A percentile compares a stretch with the other conserved stretches of the same genome.
These are phyloP conservation scores for Mycena sp. DNA, from an alignment of 1,284 basidiomycete genomes.

Conservation along the genomic window DNA sequence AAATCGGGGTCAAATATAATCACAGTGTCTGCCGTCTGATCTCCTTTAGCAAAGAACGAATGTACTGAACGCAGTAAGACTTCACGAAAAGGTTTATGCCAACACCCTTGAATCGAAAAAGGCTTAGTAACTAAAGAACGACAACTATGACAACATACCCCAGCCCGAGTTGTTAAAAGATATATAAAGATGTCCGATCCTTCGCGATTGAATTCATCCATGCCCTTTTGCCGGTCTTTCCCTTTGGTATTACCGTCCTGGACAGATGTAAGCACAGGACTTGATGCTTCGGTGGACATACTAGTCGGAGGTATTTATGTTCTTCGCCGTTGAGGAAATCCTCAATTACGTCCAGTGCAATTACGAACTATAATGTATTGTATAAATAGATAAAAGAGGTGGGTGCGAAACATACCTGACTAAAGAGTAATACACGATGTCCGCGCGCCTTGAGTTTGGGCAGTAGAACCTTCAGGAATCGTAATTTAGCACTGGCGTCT, in stretches of 20 bases:
- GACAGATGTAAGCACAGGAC: no score
- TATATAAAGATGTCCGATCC: conserved; percentile 92
- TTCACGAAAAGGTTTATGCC: conserved; percentile 83
- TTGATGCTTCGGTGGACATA: no score
- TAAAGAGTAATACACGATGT: conserved; percentile 96
- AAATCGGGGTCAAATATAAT: conserved; percentile 65
- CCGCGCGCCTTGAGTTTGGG: conserved; percentile 90
- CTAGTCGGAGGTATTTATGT: conserved; percentile 90
- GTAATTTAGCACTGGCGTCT: conserved; percentile 88
- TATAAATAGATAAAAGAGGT: background rate
- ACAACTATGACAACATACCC: conserved; percentile 60
- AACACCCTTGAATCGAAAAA: no score
- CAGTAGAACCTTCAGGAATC: conserved; percentile 83
- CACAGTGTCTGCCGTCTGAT: conserved; percentile 57
- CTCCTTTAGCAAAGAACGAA: background rate
- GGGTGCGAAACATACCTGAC: conserved; percentile 72
- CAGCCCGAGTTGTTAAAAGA: conserved; percentile 93
- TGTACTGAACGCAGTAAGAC: background rate
- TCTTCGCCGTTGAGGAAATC: conserved; percentile 93
- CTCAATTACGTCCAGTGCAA: conserved; percentile 91
- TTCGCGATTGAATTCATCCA: conserved; percentile 93
- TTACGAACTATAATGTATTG: conserved; percentile 81
- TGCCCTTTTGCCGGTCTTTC: conserved; percentile 88
- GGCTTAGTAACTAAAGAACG: conserved; percentile 11
- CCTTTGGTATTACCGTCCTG: conserved; percentile 94